phyloP scores from a whole-genome alignment of 768 basidiomycete species.

The Trametes villosa region DNA sequence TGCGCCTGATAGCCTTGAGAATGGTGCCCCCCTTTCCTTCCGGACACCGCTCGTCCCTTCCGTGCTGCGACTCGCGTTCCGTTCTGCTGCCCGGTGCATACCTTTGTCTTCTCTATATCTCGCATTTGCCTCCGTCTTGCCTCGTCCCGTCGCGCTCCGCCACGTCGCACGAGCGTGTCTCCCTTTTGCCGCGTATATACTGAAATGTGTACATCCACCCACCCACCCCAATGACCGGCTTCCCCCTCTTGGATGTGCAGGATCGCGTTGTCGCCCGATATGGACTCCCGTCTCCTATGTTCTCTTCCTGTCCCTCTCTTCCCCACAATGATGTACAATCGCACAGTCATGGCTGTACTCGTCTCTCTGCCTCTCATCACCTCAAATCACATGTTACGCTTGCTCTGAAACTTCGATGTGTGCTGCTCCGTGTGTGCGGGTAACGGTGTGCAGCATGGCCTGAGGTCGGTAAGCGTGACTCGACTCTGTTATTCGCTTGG shows the following conservation, averaged over 20 bases:
- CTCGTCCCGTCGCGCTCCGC: neutral
- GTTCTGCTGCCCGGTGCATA: too few relatives aligned
- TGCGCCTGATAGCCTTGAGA: neutral
- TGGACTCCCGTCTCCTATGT: neutral
- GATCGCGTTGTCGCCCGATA: conserved; percentile 13
- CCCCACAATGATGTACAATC: conserved; percentile 19
- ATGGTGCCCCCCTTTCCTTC: neutral
- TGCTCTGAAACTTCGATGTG: conserved; percentile 6
- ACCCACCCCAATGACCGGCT: neutral
- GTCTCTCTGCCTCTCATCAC: conserved; percentile 1
- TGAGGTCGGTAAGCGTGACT: too few relatives aligned
- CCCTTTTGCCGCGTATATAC: neutral
- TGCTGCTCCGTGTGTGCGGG: too few relatives aligned
- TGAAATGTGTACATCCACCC: neutral
- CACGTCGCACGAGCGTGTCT: neutral
- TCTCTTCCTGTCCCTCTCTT: neutral
- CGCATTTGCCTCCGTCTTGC: neutral
- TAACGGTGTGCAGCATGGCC: too few relatives aligned
- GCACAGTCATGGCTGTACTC: conserved; percentile 22
- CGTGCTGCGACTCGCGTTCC: neutral
- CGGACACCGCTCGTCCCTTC: neutral
- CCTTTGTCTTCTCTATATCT: too few relatives aligned
- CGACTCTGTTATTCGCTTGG: too few relatives aligned
- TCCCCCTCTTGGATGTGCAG: conserved; percentile 12
- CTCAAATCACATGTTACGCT: conserved; percentile 13